Evolutionary conservation across 257 asterid species (phyloP).

Genomic region (Ocimum tenuiflorum): DNA sequence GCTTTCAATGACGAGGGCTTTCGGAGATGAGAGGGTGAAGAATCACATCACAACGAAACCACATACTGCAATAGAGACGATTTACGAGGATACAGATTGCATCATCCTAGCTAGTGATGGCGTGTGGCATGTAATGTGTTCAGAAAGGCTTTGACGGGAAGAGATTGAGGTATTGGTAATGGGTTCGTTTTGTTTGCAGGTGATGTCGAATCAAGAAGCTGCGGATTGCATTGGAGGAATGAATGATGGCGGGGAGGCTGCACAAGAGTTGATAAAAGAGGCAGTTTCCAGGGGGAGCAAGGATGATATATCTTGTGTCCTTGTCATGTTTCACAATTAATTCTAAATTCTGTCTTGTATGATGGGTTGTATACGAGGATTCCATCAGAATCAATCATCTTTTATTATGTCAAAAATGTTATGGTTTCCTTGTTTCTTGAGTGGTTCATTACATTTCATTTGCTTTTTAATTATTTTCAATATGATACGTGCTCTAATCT

Average conservation of each 20-base stretch:
- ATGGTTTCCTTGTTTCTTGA: too few species aligned
- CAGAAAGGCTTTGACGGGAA: too few species aligned
- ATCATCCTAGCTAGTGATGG: conserved; percentile 54
- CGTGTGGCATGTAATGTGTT: conserved; percentile 42
- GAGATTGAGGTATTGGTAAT: too few species aligned
- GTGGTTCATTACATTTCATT: too few species aligned
- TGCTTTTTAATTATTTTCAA: too few species aligned
- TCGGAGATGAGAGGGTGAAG: conserved; percentile 43
- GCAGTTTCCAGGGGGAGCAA: conserved; percentile 35
- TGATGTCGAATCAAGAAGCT: conserved; percentile 40
- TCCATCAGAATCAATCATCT: too few species aligned
- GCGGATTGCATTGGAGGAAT: conserved; percentile 28
- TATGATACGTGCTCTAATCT: too few species aligned
- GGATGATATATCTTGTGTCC: conserved; percentile 42
- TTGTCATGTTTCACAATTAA: conserved; percentile 22
- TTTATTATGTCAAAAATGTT: too few species aligned
- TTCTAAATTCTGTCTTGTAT: too few species aligned
- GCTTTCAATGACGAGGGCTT: conserved; percentile 53
- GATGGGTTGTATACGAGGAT: too few species aligned
- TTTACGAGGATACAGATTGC: conserved; percentile 18
- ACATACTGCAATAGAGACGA: conserved; percentile 9
- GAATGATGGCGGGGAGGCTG: conserved; percentile 28
- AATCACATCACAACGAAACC: conserved; percentile 43
- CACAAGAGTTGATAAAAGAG: conserved; percentile 29
- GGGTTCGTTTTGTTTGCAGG: conserved; percentile 6